Conservation (phyloP, 2,329 filamentous ascomycete genomes). For the Fusarium liriodendri region DNA sequence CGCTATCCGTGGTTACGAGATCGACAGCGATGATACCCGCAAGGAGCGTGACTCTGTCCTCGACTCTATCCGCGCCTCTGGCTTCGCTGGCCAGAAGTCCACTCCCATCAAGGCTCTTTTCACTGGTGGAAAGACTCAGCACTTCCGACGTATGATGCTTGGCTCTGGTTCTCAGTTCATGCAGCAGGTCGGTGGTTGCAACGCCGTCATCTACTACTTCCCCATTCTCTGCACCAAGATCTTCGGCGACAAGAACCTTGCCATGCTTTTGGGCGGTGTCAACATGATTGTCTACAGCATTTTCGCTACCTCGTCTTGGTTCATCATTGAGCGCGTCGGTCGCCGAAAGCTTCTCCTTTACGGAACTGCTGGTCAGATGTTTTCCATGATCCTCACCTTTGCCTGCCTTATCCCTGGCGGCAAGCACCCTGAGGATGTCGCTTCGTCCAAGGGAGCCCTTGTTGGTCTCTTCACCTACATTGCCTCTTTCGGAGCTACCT, state of each 20-base stretch:
- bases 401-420: slow-evolving; percentile 74
- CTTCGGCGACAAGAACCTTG: slow-evolving; percentile 52
- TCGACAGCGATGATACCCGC: slow-evolving; percentile 67
- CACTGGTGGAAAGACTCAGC: slow-evolving; percentile 72
- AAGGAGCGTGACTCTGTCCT: slow-evolving; percentile 66
- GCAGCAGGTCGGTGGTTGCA: slow-evolving; percentile 71
- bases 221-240: slow-evolving; percentile 63
- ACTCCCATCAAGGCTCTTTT: slow-evolving; percentile 65
- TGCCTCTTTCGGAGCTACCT: slow-evolving; percentile 74
- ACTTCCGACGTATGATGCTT: slow-evolving; percentile 72
- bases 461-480: slow-evolving; percentile 78
- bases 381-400: slow-evolving; percentile 71
- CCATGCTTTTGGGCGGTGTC: slow-evolving; percentile 62
- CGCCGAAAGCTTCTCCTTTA: slow-evolving; percentile 59
- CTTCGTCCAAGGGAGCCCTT: slow-evolving; percentile 74
- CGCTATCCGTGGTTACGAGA: slow-evolving; percentile 50
- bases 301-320: slow-evolving; percentile 66
- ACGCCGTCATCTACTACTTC: slow-evolving; percentile 71
- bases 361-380: slow-evolving; percentile 59
- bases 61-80: slow-evolving; percentile 63
- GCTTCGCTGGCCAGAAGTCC: slow-evolving; percentile 56
- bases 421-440: slow-evolving; percentile 43
- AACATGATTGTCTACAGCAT: slow-evolving; percentile 68
- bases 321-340: slow-evolving; percentile 61
- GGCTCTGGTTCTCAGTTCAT: slow-evolving; percentile 70